phyloP scores from a whole-genome alignment of 2,329 filamentous ascomycete genomes.

The Periconia digitata region DNA sequence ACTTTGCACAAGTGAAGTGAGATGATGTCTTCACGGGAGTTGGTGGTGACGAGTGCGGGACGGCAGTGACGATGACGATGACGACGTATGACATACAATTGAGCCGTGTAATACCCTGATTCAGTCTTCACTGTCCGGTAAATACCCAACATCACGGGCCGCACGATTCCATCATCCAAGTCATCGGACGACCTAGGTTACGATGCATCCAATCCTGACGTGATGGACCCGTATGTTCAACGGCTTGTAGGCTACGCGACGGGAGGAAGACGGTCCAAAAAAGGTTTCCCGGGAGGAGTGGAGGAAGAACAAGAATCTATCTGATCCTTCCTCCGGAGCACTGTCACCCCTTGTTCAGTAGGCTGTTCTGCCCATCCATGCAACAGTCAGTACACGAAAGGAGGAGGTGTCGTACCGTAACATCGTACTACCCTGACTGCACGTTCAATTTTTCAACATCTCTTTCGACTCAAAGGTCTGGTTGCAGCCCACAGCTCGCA shows the following conservation, averaged over 20 bases:
- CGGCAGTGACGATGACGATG: background rate
- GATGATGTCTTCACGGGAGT: too few relatives aligned
- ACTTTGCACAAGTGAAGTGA: too few relatives aligned
- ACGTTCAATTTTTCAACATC: background rate
- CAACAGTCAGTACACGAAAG: too few relatives aligned
- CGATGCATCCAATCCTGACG: conserved; percentile 1
- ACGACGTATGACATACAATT: background rate
- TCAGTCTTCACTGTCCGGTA: background rate
- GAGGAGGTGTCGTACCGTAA: too few relatives aligned
- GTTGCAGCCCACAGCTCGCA: background rate
- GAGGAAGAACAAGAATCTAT: conserved; percentile 5
- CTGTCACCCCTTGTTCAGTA: too few relatives aligned
- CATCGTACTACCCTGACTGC: too few relatives aligned
- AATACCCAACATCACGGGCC: background rate
- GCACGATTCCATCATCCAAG: conserved; percentile 1
- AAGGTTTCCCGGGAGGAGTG: conserved; percentile 1
- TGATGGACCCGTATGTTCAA: background rate
- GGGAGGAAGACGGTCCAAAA: background rate
- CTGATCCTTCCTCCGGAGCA: conserved; percentile 5
- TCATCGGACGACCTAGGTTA: background rate
- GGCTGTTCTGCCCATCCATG: too few relatives aligned
- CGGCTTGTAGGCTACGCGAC: background rate
- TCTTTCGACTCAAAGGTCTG: background rate
- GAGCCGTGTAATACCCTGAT: background rate
- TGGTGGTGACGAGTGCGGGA: background rate